phyloP scores from a whole-genome alignment of 306 rosid species.

The Lathyrus aphaca region DNA sequence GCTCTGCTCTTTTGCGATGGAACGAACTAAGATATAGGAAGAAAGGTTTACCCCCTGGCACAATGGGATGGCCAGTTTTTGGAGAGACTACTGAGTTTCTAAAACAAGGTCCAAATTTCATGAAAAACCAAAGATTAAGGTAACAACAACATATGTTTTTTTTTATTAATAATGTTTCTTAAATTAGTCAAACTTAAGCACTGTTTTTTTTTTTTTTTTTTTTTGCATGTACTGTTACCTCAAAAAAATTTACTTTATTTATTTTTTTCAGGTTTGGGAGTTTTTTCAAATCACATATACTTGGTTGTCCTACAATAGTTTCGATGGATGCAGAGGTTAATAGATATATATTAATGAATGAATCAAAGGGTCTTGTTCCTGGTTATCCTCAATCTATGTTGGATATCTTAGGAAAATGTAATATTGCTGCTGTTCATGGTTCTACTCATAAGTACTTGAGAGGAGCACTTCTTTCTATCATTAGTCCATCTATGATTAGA shows the following conservation, averaged over 20 bases:
- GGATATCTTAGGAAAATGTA: constrained; percentile 83
- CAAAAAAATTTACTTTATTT: constrained; percentile 21
- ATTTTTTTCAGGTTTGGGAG: constrained; percentile 75
- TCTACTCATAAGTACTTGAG: constrained; percentile 89
- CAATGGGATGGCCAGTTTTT: constrained; percentile 99
- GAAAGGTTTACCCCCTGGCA: constrained; percentile 93
- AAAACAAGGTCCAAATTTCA: constrained; percentile 93
- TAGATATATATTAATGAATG: constrained; percentile 86
- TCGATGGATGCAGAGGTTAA: constrained; percentile 97
- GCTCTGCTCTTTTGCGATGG: constrained; percentile 91
- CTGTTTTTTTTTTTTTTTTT: constrained; percentile 28
- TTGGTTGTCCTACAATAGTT: constrained; percentile 95
- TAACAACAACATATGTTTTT: constrained; percentile 32
- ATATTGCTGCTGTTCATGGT: constrained; percentile 98
- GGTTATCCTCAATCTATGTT: constrained; percentile 97
- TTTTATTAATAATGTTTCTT: constrained; percentile 38
- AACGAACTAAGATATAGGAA: constrained; percentile 75
- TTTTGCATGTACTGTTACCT: constrained; percentile 45
- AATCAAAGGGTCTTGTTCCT: constrained; percentile 92
- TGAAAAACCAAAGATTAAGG: constrained; percentile 95
- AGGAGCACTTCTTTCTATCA: constrained; percentile 80
- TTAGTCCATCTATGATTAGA: constrained; percentile 70
- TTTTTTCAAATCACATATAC: constrained; percentile 93
- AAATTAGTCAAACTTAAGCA: constrained; percentile 44
- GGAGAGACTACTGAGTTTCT: constrained; percentile 98